A percentile compares a stretch with the other conserved stretches of the same genome.
These are phyloP conservation scores for Debaryomycetaceae sp. DNA, from an alignment of 1,139 yeast species.

Conservation along the genomic window DNA sequence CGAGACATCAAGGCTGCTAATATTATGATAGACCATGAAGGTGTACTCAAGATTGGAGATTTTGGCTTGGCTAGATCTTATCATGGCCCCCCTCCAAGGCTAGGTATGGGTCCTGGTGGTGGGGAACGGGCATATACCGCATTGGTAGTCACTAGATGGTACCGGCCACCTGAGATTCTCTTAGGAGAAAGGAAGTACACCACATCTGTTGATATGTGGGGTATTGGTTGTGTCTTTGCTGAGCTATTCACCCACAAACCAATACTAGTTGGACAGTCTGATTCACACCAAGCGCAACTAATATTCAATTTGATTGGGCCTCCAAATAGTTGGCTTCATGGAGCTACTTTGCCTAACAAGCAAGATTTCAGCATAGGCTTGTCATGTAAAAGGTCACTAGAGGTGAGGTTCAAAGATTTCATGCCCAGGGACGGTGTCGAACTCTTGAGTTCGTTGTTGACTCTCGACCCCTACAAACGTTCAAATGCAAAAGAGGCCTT, in stretches of 20 bases:
- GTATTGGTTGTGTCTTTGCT: conserved; percentile 93
- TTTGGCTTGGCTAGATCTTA: conserved; percentile 78
- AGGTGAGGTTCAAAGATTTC: conserved; percentile 33
- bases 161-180: conserved; percentile 89
- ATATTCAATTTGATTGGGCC: conserved; percentile 82
- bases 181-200: conserved; percentile 84
- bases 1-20: conserved; percentile 96
- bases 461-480: conserved; percentile 67
- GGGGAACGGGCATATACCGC: conserved; percentile 81
- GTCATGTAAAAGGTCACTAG: conserved; percentile 54
- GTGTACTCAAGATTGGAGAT: conserved; percentile 55
- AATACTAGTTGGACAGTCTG: conserved; percentile 80
- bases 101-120: conserved; percentile 62
- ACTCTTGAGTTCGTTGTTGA: conserved; percentile 53
- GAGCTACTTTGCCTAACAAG: conserved; percentile 59
- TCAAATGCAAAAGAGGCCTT: conserved; percentile 78
- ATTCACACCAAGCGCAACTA: conserved; percentile 83
- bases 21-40: conserved; percentile 71
- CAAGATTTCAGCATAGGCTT: conserved; percentile 40
- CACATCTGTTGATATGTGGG: conserved; percentile 96
- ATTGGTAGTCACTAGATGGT: conserved; percentile 95
- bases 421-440: conserved; percentile 34
- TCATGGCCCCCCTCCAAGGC: conserved; percentile 65
- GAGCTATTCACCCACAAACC: conserved; percentile 83
- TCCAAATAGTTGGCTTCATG: conserved; percentile 73